Base-by-base conservation (phyloP, 1,284 basidiomycete genomes). In the Ustilago crameri region DNA sequence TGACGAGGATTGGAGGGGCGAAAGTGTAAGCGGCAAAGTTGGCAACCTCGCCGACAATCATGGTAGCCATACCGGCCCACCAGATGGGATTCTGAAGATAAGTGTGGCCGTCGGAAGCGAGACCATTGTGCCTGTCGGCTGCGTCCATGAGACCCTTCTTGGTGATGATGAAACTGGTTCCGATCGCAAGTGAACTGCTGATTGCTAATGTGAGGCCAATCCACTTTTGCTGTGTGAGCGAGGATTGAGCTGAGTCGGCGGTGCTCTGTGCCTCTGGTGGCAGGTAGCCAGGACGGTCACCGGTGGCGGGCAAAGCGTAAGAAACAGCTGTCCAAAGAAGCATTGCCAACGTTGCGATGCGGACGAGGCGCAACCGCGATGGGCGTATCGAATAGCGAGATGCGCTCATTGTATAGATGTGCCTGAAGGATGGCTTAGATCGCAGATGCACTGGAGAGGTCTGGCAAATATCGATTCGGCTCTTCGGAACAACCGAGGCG, bases 21-120 rank as follows among this genome's bases (percentile, higher is more conserved):
- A 98, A 98, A 0, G 93, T 93, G 84, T 98, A 98, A 4, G 96
- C 96, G 8, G 95, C 93, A 85, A 98, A 99, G 86, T 99, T 99
- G 75, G 93, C 95, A 58, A 96, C 95, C 41, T 80, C 81, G 43
- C 81, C 81, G 30, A 83, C 79, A 45, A 83, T 77, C 81, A 83
- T 88, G 17, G 92, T 95, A 32, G 89, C 87, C 87, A 98, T 96
- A 45, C 95, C 95, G 4, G 91, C 91, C 96, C 95, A 98, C 95
- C 96, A 98, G 78, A 96, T 91, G 30, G 93, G 92, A 86, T 93
- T 98, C 75, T 87, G 89, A 50, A 99, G 87, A 84, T 98, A 98
- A 18, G 80, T 74, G 53, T 82, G 80, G 3, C 75, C 79, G 18
- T 83, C 81, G 2, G 80, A 82, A 1, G 80, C 81, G n/a, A 82